Conservation (phyloP, 108 stramenopile genomes). For the Nitzschia sp. region DNA sequence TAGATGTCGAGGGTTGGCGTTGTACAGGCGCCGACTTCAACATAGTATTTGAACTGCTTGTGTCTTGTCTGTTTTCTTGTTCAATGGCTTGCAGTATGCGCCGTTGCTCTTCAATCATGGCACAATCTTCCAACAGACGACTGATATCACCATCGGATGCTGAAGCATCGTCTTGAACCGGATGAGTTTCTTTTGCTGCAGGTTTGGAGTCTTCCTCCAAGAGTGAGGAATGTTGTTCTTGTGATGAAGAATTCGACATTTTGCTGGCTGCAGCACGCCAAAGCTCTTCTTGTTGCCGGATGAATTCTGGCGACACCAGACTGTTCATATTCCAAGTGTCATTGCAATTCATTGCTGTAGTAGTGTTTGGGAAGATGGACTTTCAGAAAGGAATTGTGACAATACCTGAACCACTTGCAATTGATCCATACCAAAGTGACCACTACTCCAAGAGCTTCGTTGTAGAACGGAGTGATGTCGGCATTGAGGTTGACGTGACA, state of each 20-base stretch:
- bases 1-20: not conserved
- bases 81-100: constrained; percentile 3
- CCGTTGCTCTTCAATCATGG: constrained; percentile 15
- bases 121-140: constrained; percentile 3
- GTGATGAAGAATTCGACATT: not conserved
- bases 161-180: not conserved
- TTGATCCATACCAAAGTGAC: no score
- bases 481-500: no score
- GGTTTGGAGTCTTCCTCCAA: not conserved
- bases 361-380: no score
- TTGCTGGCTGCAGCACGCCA: not conserved
- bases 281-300: not conserved
- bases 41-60: not conserved
- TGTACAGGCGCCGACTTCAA: no score
- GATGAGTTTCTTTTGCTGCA: not conserved
- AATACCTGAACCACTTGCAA: no score
- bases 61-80: not conserved
- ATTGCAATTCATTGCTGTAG: no score
- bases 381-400: no score
- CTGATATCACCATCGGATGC: not conserved
- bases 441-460: no score
- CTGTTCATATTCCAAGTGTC: no score
- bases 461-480: no score
- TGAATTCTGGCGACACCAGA: not conserved
- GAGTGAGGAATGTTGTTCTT: no score